These are phyloP conservation scores for Artemisia argyi DNA, from an alignment of 129 eudicot genomes.

Conservation along the genomic window DNA sequence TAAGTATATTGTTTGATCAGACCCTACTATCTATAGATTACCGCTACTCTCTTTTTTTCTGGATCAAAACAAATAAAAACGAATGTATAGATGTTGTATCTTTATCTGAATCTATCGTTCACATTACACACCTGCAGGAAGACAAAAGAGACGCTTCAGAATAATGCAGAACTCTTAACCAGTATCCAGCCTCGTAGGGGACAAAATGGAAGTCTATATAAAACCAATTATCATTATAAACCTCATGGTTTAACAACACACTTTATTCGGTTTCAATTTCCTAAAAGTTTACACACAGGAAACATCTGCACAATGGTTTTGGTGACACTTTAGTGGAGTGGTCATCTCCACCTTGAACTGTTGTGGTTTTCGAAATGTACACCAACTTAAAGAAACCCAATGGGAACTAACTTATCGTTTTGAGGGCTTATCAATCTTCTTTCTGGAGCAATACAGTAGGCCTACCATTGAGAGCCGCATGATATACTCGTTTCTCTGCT, in stretches of 20 bases:
- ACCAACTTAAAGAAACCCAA: constrained; percentile 1
- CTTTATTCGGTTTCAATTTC: constrained; percentile 25
- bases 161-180: background rate
- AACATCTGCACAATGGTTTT: constrained; percentile 20
- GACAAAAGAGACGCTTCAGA: constrained; percentile 72
- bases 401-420: constrained; percentile 32
- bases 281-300: constrained; percentile 29
- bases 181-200: background rate
- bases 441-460: constrained; percentile 89
- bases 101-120: constrained; percentile 51
- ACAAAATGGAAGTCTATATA: background rate
- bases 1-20: too few species aligned
- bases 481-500: constrained; percentile 94
- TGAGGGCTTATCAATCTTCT: constrained; percentile 72
- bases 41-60: constrained; percentile 7
- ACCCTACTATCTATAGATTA: background rate
- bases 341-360: background rate
- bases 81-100: constrained; percentile 35
- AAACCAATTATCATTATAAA: constrained; percentile 6
- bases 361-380: constrained; percentile 35
- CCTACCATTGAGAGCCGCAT: constrained; percentile 93
- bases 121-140: constrained; percentile 75
- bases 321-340: background rate
- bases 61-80: background rate
- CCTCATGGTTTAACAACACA: constrained; percentile 18